A percentile compares a stretch with the other conserved stretches of the same genome.
phyloP scores from a whole-genome alignment of 345 rosid genomes.

The Stellera chamaejasme region DNA sequence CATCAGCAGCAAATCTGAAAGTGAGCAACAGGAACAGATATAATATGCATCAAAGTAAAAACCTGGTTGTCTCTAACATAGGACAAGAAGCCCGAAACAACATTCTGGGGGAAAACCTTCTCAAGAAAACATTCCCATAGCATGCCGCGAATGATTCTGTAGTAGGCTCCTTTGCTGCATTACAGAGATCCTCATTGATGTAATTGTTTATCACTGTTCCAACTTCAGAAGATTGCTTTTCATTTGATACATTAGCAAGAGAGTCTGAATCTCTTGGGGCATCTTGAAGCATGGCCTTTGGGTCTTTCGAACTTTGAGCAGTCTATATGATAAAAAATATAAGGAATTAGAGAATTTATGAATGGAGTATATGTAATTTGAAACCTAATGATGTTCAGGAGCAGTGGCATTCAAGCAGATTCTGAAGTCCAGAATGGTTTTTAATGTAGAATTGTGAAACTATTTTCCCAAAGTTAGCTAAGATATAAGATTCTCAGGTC shows the following conservation, averaged over 20 bases:
- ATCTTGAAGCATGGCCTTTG: slow-evolving; percentile 29
- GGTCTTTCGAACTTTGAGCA: slow-evolving; percentile 31
- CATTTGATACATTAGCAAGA: slow-evolving; percentile 16
- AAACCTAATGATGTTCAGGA: neutral
- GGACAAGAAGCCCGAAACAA: slow-evolving; percentile 3
- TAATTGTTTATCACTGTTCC: slow-evolving; percentile 18
- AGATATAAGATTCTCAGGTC: too few species aligned
- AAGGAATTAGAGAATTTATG: neutral
- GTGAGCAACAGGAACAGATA: neutral
- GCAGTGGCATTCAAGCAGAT: too few species aligned
- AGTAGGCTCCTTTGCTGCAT: slow-evolving; percentile 30
- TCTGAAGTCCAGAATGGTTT: too few species aligned
- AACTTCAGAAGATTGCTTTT: slow-evolving; percentile 24
- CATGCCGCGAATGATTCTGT: slow-evolving; percentile 25
- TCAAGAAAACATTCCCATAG: slow-evolving; percentile 57
- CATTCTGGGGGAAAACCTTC: slow-evolving; percentile 42
- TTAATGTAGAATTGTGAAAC: too few species aligned
- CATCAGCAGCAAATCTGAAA: slow-evolving; percentile 70
- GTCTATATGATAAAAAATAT: slow-evolving; percentile 27
- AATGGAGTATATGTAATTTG: neutral
- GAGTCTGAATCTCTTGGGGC: slow-evolving; percentile 20
- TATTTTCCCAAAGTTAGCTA: too few species aligned
- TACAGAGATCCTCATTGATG: slow-evolving; percentile 19
- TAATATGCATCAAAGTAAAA: neutral
- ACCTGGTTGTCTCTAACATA: slow-evolving; percentile 7